Evolutionary conservation across 306 rosid genomes (phyloP), one percentile per base, ranked within the genome.

Genomic region (Citrullus amarus): DNA sequence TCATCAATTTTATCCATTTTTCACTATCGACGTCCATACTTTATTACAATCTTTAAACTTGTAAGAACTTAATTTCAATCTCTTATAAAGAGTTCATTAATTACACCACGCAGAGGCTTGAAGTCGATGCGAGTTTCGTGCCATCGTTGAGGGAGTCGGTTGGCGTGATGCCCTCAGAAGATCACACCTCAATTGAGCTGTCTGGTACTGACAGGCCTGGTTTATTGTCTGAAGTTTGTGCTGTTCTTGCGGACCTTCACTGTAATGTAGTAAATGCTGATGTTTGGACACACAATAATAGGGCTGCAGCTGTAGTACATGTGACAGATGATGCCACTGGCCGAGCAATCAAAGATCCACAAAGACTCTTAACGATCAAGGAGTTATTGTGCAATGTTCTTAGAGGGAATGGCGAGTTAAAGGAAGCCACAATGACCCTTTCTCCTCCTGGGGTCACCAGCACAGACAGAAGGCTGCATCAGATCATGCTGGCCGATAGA

Each of bases 191-290:
- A 34, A 85, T 95, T 67, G 99, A 95, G 81, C 99, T 95, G 41
- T 87, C 92, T 3, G 99, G 99, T 55, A 92, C 89, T 1, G 99
- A 95, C 87, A 85, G 98, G 71, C 96, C 99, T 15, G 99, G 99
- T 43, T 88, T 95, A 80, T 88, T 95, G 79, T 95, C 99, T 32
- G 99, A 92, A 89, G 87, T 95, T 34, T 92, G 93, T 85, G 99
- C 99, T 0, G 96, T 95, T 85, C 99, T 95, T 13, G 67, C 96
- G 22, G 93, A 91, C 84, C 97, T 95, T 81, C 92, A 79, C 81
- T 95, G 97, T 62, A 92, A 86, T 80, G 96, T 95, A 59, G 96
- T 88, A 67, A 95, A 83, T 75, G 97, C 97, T 17, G 99, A 91
- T 86, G 86, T 95, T 79, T 95, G 99, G 99, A 95, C 99, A n/a